These are phyloP conservation scores for Effrenium voratum DNA, from an alignment of 73 alveolate species.

Conservation along the genomic window DNA sequence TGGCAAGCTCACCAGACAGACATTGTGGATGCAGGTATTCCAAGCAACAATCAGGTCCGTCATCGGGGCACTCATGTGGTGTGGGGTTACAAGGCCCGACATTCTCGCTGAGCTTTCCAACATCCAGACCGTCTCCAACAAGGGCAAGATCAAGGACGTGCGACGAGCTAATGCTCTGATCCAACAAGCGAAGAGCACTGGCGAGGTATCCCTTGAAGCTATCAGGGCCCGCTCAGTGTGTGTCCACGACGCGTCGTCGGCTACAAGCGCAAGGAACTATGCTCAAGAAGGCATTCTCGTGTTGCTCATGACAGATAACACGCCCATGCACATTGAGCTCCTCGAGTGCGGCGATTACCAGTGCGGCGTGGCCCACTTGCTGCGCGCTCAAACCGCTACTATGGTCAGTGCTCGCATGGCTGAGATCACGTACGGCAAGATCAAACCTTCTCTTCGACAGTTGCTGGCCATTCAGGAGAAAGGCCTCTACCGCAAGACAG, in stretches of 20 bases:
- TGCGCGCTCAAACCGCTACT: background rate
- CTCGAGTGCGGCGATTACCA: background rate
- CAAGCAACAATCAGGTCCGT: background rate
- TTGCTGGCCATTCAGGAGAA: background rate
- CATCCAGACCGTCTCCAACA: background rate
- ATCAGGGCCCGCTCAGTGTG: background rate
- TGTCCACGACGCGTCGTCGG: constrained; percentile 23
- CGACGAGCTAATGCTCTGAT: background rate
- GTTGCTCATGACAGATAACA: background rate
- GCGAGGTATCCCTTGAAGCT: background rate
- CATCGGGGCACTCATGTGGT: background rate
- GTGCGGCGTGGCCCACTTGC: background rate
- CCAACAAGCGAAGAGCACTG: background rate
- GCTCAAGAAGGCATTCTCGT: constrained; percentile 25
- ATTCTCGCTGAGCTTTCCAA: background rate
- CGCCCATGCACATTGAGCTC: background rate
- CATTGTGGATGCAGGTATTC: background rate
- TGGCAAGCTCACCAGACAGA: background rate
- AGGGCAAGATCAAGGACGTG: background rate
- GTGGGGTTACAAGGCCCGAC: background rate
- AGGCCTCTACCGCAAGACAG: constrained; percentile 23
- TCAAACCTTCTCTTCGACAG: background rate
- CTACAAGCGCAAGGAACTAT: background rate
- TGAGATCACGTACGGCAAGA: background rate
- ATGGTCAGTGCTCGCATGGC: background rate